These are phyloP conservation scores for Pythium aquatile DNA, from an alignment of 352 stramenopile genomes.

Conservation along the genomic window DNA sequence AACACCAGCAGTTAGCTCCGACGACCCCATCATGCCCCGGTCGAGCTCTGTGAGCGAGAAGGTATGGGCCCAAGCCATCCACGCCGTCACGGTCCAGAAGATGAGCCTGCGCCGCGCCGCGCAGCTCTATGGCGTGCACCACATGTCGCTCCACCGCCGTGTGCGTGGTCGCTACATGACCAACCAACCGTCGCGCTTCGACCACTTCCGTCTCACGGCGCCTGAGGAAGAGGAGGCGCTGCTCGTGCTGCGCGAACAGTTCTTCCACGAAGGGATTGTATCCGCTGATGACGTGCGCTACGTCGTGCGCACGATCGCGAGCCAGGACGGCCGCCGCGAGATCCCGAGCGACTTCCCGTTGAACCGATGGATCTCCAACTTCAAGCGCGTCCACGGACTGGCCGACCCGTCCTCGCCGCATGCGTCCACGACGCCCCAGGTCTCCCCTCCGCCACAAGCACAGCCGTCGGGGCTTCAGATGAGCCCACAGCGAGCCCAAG, in stretches of 20 bases:
- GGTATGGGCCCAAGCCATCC: slow-evolving; percentile 55
- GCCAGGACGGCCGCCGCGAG: slow-evolving; percentile 34
- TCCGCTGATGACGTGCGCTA: slow-evolving; percentile 45
- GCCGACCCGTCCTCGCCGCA: not conserved
- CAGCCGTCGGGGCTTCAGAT: not conserved
- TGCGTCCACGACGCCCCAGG: not conserved
- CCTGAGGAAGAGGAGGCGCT: slow-evolving; percentile 48
- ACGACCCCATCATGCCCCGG: slow-evolving; percentile 27
- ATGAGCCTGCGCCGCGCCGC: slow-evolving; percentile 52
- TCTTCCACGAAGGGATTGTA: slow-evolving; percentile 34
- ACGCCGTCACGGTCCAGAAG: slow-evolving; percentile 58
- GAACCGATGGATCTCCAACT: slow-evolving; percentile 42
- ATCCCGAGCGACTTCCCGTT: slow-evolving; percentile 47
- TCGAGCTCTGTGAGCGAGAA: slow-evolving; percentile 39
- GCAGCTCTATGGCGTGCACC: slow-evolving; percentile 58
- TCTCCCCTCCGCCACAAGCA: not conserved
- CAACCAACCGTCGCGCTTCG: slow-evolving; percentile 18
- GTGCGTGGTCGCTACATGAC: slow-evolving; percentile 35
- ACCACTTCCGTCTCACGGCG: slow-evolving; percentile 35
- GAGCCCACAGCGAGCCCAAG: slow-evolving; percentile 4
- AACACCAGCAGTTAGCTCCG: not conserved
- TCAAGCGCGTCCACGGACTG: slow-evolving; percentile 56
- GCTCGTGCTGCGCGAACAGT: slow-evolving; percentile 49
- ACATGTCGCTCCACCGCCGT: slow-evolving; percentile 57
- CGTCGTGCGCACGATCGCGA: slow-evolving; percentile 48